phyloP scores from a whole-genome alignment of 345 rosid genomes.

The Balakata baccata region DNA sequence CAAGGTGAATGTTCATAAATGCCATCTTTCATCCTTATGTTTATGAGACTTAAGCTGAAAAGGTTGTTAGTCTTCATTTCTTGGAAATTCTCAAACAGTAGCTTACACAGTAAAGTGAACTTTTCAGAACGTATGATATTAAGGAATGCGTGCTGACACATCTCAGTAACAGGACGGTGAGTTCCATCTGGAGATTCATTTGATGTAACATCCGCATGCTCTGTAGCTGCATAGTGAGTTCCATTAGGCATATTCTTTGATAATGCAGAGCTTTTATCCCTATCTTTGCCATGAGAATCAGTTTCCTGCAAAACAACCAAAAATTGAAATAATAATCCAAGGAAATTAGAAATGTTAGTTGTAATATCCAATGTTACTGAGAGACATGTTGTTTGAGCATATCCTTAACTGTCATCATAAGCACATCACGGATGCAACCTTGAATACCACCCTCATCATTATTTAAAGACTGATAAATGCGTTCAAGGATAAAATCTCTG shows the following conservation, averaged over 20 bases:
- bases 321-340: background rate
- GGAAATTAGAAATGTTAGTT: background rate
- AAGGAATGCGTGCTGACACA: conserved; percentile 62
- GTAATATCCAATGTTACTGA: background rate
- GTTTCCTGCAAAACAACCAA: conserved; percentile 45
- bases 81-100: conserved; percentile 65
- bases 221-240: conserved; percentile 32
- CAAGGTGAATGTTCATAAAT: conserved; percentile 59
- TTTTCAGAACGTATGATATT: conserved; percentile 63
- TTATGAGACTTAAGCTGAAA: conserved; percentile 47
- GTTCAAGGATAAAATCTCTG: conserved; percentile 45
- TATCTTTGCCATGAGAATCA: conserved; percentile 31
- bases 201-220: conserved; percentile 29
- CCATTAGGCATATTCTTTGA: conserved; percentile 34
- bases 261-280: conserved; percentile 22
- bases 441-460: conserved; percentile 46
- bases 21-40: conserved; percentile 76
- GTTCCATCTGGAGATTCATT: conserved; percentile 39
- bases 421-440: conserved; percentile 48
- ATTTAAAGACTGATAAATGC: conserved; percentile 40
- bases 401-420: conserved; percentile 41
- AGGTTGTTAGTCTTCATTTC: conserved; percentile 56
- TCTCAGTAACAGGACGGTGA: conserved; percentile 40
- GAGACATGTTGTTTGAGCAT: conserved; percentile 7
- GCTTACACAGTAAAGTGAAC: conserved; percentile 66